These are phyloP conservation scores for Suillus americanus DNA, from an alignment of 768 basidiomycete species.

Conservation along the genomic window DNA sequence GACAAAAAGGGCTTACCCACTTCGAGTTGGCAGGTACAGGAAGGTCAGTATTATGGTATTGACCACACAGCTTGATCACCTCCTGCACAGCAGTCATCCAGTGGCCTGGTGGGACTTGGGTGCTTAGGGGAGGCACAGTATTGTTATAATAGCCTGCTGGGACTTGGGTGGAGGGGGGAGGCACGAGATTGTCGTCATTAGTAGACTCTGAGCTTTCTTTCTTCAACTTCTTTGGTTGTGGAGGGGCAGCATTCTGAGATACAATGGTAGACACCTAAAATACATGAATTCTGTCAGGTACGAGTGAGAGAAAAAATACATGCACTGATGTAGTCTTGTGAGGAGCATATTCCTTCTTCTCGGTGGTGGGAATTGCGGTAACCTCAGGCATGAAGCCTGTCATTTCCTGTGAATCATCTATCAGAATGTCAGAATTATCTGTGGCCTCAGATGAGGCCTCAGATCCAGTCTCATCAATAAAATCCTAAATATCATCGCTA, in stretches of 20 bases:
- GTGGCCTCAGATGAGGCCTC: background rate
- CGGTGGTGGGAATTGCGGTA: background rate
- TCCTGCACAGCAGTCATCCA: background rate
- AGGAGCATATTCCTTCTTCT: background rate
- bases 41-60: slow-evolving; percentile 5
- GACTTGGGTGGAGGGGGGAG: background rate
- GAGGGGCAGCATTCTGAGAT: background rate
- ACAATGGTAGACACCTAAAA: background rate
- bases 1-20: slow-evolving; percentile 1
- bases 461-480: background rate
- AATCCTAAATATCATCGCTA: background rate
- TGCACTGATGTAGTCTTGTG: background rate
- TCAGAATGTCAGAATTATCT: background rate
- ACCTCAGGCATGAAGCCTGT: background rate
- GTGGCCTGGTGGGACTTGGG: background rate
- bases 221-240: background rate
- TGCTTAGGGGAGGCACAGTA: background rate
- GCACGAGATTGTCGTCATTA: background rate
- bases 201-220: background rate
- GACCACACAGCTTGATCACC: background rate
- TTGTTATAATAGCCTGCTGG: background rate
- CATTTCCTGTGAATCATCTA: background rate
- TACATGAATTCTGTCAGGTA: background rate
- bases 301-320: background rate
- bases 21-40: background rate